Conservation (phyloP, 139 green algal genomes). For the Dunaliella sp. region DNA sequence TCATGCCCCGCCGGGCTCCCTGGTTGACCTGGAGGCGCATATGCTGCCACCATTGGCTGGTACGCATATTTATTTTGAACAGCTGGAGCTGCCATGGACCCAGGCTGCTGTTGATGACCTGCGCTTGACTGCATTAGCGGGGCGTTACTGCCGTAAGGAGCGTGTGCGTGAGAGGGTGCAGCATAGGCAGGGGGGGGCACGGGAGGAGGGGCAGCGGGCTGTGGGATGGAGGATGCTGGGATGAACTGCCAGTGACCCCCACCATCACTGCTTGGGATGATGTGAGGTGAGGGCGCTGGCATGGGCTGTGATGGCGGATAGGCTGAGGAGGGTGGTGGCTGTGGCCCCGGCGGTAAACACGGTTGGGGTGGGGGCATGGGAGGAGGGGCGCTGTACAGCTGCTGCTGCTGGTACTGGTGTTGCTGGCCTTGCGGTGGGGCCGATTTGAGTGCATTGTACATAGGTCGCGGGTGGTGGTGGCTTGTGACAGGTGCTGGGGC, state of each 20-base stretch:
- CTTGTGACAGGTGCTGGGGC: not conserved
- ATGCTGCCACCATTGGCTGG: not conserved
- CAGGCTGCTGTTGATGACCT: not conserved
- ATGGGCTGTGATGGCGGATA: not conserved
- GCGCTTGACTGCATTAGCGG: not conserved
- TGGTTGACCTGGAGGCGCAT: not conserved
- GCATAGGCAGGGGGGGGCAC: not conserved
- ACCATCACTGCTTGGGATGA: not conserved
- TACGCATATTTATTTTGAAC: not conserved
- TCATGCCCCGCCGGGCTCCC: no score
- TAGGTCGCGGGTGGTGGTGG: not conserved
- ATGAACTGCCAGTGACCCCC: not conserved
- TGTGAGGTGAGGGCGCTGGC: not conserved
- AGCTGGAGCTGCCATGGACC: not conserved
- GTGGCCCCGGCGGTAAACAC: not conserved
- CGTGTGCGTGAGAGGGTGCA: not conserved
- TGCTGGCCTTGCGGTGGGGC: not conserved
- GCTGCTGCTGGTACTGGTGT: not conserved
- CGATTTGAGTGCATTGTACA: not conserved
- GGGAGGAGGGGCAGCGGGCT: not conserved
- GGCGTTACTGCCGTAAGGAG: not conserved
- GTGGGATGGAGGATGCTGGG: not conserved
- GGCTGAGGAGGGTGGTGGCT: not conserved
- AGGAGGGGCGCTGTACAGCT: not conserved
- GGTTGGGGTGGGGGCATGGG: not conserved